Evolutionary conservation across 106 monocot species (phyloP).

Genomic region (Platanthera zijinensis): DNA sequence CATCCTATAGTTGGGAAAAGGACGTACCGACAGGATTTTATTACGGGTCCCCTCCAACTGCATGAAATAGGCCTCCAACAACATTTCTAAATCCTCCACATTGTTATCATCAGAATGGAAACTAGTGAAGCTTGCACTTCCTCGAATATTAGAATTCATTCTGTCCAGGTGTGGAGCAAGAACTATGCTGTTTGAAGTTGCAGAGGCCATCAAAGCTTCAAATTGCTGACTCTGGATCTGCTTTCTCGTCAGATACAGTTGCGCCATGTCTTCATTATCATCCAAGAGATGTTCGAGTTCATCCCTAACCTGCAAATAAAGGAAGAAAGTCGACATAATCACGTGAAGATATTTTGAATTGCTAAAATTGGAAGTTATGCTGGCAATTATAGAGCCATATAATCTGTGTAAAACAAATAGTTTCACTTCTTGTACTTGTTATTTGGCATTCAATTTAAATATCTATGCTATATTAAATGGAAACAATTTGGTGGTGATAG

Average conservation of each 20-base stretch:
- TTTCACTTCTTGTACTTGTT: background rate
- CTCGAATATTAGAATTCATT: conserved; percentile 34
- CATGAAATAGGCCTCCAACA: conserved; percentile 97
- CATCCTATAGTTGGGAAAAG: background rate
- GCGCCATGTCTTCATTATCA: conserved; percentile 88
- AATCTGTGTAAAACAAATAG: background rate
- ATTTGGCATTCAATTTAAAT: background rate
- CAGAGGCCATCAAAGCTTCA: conserved; percentile 58
- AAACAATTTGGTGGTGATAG: too few relatives aligned
- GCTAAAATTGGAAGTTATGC: background rate
- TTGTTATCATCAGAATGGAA: conserved; percentile 59
- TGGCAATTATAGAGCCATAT: background rate
- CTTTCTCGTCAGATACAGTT: conserved; percentile 87
- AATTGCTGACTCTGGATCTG: conserved; percentile 67
- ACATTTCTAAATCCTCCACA: conserved; percentile 96
- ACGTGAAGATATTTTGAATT: background rate
- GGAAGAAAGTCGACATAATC: background rate
- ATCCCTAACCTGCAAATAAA: conserved; percentile 61
- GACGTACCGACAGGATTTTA: conserved; percentile 83
- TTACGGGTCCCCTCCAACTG: conserved; percentile 93
- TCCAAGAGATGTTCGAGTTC: conserved; percentile 91
- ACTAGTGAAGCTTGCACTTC: conserved; percentile 68
- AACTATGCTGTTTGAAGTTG: conserved; percentile 46
- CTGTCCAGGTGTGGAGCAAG: conserved; percentile 40
- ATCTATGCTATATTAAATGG: background rate